Conservation (phyloP, 352 stramenopile genomes). For the Hyphochytrium catenoides region DNA sequence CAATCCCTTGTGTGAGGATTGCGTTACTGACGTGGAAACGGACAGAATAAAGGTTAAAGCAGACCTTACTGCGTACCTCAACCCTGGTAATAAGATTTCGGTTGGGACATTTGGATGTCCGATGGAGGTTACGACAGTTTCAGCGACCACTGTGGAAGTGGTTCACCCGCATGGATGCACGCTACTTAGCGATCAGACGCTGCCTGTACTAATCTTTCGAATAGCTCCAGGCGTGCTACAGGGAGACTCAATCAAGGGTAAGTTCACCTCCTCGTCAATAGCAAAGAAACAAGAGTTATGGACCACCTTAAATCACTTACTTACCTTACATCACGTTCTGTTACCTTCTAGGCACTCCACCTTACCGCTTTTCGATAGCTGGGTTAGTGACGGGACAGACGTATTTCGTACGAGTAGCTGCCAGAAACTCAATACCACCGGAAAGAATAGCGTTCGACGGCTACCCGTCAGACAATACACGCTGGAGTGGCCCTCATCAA, state of each 20-base stretch:
- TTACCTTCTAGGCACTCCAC: conserved; percentile 52
- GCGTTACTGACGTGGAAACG: conserved; percentile 18
- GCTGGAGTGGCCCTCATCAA: conserved; percentile 58
- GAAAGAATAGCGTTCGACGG: conserved; percentile 52
- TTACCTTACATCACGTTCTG: too few relatives aligned
- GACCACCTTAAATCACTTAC: too few relatives aligned
- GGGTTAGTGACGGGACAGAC: conserved; percentile 25
- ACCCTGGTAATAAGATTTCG: conserved; percentile 18
- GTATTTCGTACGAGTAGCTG: conserved; percentile 76
- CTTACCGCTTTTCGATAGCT: conserved; percentile 48
- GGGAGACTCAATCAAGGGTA: conserved; percentile 23
- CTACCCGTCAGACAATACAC: conserved; percentile 58
- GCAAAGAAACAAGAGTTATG: too few relatives aligned
- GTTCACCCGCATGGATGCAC: conserved; percentile 12
- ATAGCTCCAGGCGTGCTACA: conserved; percentile 21
- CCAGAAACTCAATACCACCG: conserved; percentile 59
- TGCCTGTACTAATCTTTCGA: conserved; percentile 31
- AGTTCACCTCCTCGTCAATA: too few relatives aligned
- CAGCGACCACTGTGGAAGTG: conserved; percentile 11
- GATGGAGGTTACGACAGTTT: conserved; percentile 13
- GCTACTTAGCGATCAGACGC: conserved; percentile 20
- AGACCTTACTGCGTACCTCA: conserved; percentile 8
- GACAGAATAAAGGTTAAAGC: conserved; percentile 16
- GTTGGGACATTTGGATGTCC: conserved; percentile 24
- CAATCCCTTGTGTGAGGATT: conserved; percentile 18